Base-by-base conservation (phyloP, 352 stramenopile species). In the Globisporangium rhizosaccharum region DNA sequence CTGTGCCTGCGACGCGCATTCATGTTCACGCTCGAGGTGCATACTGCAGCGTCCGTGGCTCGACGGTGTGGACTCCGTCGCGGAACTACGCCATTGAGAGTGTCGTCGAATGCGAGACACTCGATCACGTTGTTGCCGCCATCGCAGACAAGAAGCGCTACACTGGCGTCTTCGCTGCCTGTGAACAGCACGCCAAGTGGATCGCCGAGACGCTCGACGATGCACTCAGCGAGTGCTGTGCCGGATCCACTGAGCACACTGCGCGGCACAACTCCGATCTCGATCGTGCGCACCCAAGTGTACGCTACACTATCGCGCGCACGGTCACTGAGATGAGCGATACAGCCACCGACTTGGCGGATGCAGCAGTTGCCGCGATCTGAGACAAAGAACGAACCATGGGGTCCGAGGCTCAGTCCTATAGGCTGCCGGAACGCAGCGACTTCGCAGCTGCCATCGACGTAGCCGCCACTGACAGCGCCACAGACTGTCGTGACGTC, bases 341-440 rank as follows among this genome's bases (percentile, higher is more conserved):
- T 57, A 25, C 58, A 67, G 9, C 70, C 64, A 12, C 70, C 70
- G 56, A 81, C 52, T 58, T 81, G 70, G 17, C 74, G 72, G 44
- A 84, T 67, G 45, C 74, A 79, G 18, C 58, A 30, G 41, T 84
- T 84, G 26, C 74, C 74, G 57, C 60, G 63, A 42, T 79, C 72
- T 0, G 72, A 55, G 15, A 81, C 67, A 37, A 84, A 84, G 47
- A 81, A 61, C 25, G 69, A 65, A 7, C 62, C 59, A n/a, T 61
- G 58, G 14, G 23, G 50, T 14, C 60, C 70, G 52, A 61, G 62
- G 47, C 67, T 77, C 5, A 83, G 54, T 51, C 57, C 65, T 15
- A 76, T 48, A 3, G 73, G 71, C 28, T 83, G 73, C 6, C 72
- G 66, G 51, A 80, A 76, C 50, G 67, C 28, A 3, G 73, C 71